Evolutionary conservation across 805 yeast species (phyloP).

Genomic region (Kuraishia ogatae): DNA sequence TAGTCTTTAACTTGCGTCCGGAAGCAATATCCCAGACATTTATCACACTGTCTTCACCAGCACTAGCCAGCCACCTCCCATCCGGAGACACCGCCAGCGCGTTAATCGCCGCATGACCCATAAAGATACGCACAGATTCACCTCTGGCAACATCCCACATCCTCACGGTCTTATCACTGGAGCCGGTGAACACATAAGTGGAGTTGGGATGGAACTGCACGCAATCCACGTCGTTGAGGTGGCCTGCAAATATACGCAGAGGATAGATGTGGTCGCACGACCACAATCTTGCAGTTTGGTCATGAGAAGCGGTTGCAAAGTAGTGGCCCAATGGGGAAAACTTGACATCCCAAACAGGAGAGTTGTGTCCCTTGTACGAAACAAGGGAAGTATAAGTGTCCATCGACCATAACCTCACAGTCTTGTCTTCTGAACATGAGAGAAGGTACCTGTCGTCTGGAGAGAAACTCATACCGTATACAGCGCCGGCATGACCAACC

Average conservation of each 20-base stretch:
- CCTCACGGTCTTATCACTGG: slow-evolving; percentile 89
- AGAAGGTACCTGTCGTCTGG: slow-evolving; percentile 82
- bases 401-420: slow-evolving; percentile 88
- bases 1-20: slow-evolving; percentile 78
- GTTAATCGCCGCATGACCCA: slow-evolving; percentile 89
- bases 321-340: slow-evolving; percentile 95
- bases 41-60: slow-evolving; percentile 86
- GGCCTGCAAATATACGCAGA: slow-evolving; percentile 93
- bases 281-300: slow-evolving; percentile 96
- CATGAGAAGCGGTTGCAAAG: slow-evolving; percentile 97
- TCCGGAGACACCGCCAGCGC: slow-evolving; percentile 89
- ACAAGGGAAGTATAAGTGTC: slow-evolving; percentile 87
- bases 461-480: slow-evolving; percentile 81
- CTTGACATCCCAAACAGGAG: slow-evolving; percentile 96
- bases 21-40: slow-evolving; percentile 92
- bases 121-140: slow-evolving; percentile 80
- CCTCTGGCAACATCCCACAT: slow-evolving; percentile 98
- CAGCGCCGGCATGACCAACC: slow-evolving; percentile 92
- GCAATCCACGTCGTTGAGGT: slow-evolving; percentile 90
- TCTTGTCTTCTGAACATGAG: slow-evolving; percentile 84
- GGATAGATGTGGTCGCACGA: slow-evolving; percentile 97
- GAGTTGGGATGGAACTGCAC: slow-evolving; percentile 96
- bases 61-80: slow-evolving; percentile 93
- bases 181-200: slow-evolving; percentile 89
- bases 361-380: slow-evolving; percentile 92